These are phyloP conservation scores for Talaromyces wortmannii DNA, from an alignment of 495 filamentous ascomycete genomes.

Conservation along the genomic window DNA sequence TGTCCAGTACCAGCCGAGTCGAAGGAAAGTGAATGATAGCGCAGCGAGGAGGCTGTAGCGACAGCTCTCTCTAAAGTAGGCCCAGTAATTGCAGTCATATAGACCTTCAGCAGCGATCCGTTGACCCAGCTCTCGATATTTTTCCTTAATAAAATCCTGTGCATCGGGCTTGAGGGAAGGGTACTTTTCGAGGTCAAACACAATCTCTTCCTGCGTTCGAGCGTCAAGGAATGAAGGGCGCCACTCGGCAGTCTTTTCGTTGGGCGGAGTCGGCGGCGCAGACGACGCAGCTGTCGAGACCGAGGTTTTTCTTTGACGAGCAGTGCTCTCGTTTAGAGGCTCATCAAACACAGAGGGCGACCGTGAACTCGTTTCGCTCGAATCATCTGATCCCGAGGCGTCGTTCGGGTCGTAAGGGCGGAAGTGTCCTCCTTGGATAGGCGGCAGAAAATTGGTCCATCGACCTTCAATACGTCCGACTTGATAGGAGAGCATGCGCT, in stretches of 20 bases:
- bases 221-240: conserved; percentile 64
- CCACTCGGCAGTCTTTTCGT: conserved; percentile 16
- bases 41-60: conserved; percentile 71
- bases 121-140: conserved; percentile 69
- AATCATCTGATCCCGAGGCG: conserved; percentile 32
- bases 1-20: conserved; percentile 62
- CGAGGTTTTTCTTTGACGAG: conserved; percentile 22
- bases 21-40: conserved; percentile 59
- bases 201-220: conserved; percentile 67
- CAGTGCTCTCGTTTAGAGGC: conserved; percentile 26
- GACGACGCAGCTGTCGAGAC: conserved; percentile 27
- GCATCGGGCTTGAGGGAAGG: conserved; percentile 67
- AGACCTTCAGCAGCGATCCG: conserved; percentile 68
- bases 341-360: conserved; percentile 61
- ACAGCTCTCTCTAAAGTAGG: conserved; percentile 66
- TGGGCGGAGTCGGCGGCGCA: conserved; percentile 20
- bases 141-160: conserved; percentile 72
- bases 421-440: conserved; percentile 88
- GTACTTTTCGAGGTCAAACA: conserved; percentile 73
- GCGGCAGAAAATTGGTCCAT: conserved; percentile 87
- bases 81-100: conserved; percentile 79
- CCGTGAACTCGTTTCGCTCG: conserved; percentile 32
- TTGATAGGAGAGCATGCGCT: conserved; percentile 73
- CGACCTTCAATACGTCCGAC: conserved; percentile 76
- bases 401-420: conserved; percentile 42